Evolutionary conservation across 1,284 basidiomycete species (phyloP), one percentile per base, ranked within the genome.

Genomic region (Ceratobasidium papillatum): DNA sequence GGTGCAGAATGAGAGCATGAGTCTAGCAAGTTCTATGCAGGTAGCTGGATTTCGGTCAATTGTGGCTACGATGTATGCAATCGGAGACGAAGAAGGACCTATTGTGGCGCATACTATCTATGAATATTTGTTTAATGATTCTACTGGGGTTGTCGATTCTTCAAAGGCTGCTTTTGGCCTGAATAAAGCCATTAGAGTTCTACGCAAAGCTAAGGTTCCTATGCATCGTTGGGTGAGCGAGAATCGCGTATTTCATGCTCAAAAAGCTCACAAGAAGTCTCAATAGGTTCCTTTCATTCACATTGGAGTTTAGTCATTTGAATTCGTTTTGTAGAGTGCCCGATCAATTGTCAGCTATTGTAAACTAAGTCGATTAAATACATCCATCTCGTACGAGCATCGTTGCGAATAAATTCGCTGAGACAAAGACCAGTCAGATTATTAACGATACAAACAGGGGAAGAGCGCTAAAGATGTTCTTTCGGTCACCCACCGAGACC

Each of bases 1-100:
- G 25, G 54, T 32, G 5, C 74, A 64, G 32, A 65, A 59, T 64
- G 74, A 75, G 64, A 62, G 36, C 36, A 58, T 75, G 52, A 64
- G 64, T 41, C 52, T 75, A 5, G 74, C 74, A 25, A 56, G 51
- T 43, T 64, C 74, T 17, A 30, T 75, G 22, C 64, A 75, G 41
- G 49, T 68, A 19, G 52, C 64, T 2, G 62, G 74, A 17, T 66
- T 56, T 34, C 74, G 74, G 41, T 65, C 49, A 22, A 56, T 66
- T 17, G 64, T 74, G n/a, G 73, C 61, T 14, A 74, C 73, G 22
- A 74, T 74, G 73, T 74, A 65, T 47, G 62, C 73, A 14, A 58
- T 74, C n/a, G 63, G 38, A 12, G 73, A 75, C 30, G 47, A 27
- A 27, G 74, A 75, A 5, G 64, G 74, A 22, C 74, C 74, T 8